A percentile compares a stretch with the other conserved stretches of the same genome.
Evolutionary conservation across 768 basidiomycete species (phyloP).

Genomic region (Galerina sulciceps): DNA sequence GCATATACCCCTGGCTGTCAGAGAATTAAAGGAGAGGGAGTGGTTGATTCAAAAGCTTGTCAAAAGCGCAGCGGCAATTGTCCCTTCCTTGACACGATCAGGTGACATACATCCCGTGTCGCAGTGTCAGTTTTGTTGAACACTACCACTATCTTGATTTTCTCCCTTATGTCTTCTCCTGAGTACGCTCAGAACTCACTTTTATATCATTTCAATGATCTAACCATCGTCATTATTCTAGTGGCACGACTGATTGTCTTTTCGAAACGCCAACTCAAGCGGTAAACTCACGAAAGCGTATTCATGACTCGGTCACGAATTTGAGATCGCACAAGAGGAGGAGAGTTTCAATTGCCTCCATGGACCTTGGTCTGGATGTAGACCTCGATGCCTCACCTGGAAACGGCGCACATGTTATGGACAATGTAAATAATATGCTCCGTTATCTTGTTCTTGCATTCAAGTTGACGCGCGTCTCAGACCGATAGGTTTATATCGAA

Average conservation of each 20-base stretch:
- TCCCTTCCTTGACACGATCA: too few relatives aligned
- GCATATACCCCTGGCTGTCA: too few relatives aligned
- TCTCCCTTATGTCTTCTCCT: not conserved
- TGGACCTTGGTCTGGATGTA: slow-evolving; percentile 17
- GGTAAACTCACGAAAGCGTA: slow-evolving; percentile 13
- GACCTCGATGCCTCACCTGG: slow-evolving; percentile 7
- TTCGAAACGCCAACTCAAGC: slow-evolving; percentile 19
- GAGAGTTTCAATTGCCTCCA: slow-evolving; percentile 20
- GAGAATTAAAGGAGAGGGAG: too few relatives aligned
- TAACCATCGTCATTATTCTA: not conserved
- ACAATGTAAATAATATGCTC: slow-evolving; percentile 13
- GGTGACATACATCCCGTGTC: too few relatives aligned
- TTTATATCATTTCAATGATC: not conserved
- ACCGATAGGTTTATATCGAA: slow-evolving; percentile 65
- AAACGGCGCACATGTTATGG: slow-evolving; percentile 7
- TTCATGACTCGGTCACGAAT: slow-evolving; percentile 27
- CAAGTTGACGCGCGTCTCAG: slow-evolving; percentile 29
- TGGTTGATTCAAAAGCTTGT: too few relatives aligned
- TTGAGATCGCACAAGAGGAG: slow-evolving; percentile 27
- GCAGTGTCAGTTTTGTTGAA: too few relatives aligned
- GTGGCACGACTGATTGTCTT: slow-evolving; percentile 10
- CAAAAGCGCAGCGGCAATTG: too few relatives aligned
- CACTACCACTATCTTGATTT: too few relatives aligned
- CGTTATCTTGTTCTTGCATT: not conserved
- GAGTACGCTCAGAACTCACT: not conserved